These are phyloP conservation scores for Fraxinus xanthoxyloides DNA, from an alignment of 305 asterid genomes.

Conservation along the genomic window DNA sequence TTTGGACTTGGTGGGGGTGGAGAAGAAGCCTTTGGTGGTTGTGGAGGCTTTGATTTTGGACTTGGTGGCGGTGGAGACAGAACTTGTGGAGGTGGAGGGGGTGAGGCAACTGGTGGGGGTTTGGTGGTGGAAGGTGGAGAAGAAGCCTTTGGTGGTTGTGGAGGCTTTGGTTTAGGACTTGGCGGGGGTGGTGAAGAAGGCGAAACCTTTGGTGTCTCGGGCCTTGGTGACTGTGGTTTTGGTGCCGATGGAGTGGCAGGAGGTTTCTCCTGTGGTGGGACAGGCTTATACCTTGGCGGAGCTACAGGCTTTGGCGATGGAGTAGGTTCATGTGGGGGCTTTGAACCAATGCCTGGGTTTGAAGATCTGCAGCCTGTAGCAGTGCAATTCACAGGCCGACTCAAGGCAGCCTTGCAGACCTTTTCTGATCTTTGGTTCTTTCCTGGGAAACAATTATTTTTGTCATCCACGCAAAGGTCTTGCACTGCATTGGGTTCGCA, in stretches of 20 bases:
- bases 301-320: neutral
- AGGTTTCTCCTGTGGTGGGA: neutral
- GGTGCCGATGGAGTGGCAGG: neutral
- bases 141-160: neutral
- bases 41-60: neutral
- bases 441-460: neutral
- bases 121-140: neutral
- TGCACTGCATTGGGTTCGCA: neutral
- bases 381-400: neutral
- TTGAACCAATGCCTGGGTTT: neutral
- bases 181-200: neutral
- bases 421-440: neutral
- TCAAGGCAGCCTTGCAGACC: neutral
- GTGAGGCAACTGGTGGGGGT: neutral
- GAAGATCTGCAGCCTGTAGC: neutral
- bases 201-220: neutral
- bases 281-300: neutral
- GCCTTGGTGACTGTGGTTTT: neutral
- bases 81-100: neutral
- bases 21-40: neutral
- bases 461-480: neutral
- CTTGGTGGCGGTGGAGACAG: neutral
- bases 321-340: neutral
- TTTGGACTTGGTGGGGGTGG: neutral
- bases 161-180: neutral